Conservation (phyloP, 371 early-diverging fungal species). For the Mucor indicus region DNA sequence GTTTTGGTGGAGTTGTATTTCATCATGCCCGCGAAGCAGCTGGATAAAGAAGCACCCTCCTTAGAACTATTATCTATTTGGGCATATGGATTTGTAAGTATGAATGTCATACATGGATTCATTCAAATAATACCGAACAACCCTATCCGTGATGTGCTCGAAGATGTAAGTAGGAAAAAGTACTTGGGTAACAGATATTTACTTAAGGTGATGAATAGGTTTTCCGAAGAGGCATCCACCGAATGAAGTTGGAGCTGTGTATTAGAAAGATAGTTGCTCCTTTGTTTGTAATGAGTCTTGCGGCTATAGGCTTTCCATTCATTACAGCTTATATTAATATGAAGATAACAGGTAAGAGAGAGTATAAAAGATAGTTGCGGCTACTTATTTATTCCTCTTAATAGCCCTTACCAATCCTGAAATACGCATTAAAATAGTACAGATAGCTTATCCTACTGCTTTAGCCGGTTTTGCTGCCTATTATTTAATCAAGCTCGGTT, state of each 20-base stretch:
- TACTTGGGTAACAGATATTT: not conserved
- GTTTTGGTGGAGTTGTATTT: conserved; percentile 49
- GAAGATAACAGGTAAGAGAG: conserved; percentile 4
- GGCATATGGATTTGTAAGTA: conserved; percentile 43
- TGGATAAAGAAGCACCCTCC: conserved; percentile 16
- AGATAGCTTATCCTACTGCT: conserved; percentile 37
- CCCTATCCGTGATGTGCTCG: conserved; percentile 16
- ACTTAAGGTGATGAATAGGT: conserved; percentile 6
- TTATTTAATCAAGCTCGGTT: conserved; percentile 25
- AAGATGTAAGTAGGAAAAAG: conserved; percentile 22
- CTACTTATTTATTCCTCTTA: not conserved
- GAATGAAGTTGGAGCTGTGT: conserved; percentile 8
- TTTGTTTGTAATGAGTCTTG: not conserved
- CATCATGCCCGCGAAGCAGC: conserved; percentile 36
- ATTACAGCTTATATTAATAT: conserved; percentile 9
- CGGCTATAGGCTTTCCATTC: conserved; percentile 5
- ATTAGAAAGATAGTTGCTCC: conserved; percentile 4
- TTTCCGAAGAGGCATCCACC: conserved; percentile 15
- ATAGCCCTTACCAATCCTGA: conserved; percentile 14
- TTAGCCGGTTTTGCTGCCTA: conserved; percentile 20
- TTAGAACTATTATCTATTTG: conserved; percentile 42
- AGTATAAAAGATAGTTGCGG: not conserved
- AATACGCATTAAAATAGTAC: conserved; percentile 23
- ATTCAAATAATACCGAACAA: conserved; percentile 33
- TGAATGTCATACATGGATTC: conserved; percentile 31